phyloP scores from a whole-genome alignment of 352 stramenopile genomes.

The Phytophthora pluvialis region DNA sequence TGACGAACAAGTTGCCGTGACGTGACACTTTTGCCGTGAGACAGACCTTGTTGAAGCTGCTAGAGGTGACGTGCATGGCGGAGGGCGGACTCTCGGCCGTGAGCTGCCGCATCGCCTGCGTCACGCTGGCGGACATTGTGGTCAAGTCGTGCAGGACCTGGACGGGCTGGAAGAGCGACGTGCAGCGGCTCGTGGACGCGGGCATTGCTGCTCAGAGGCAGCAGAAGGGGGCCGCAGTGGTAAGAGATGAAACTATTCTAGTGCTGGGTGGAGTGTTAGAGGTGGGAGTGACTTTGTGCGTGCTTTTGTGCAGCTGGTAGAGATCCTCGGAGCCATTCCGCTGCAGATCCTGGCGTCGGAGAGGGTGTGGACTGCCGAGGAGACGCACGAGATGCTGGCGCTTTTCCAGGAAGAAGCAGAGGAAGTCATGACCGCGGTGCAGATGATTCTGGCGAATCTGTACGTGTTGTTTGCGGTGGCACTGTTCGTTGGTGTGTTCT shows the following conservation, averaged over 20 bases:
- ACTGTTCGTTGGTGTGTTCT: slow-evolving; percentile 1
- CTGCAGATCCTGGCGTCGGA: slow-evolving; percentile 45
- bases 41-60: slow-evolving; percentile 57
- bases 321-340: slow-evolving; percentile 57
- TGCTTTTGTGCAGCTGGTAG: slow-evolving; percentile 40
- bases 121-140: slow-evolving; percentile 53
- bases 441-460: slow-evolving; percentile 52
- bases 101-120: slow-evolving; percentile 56
- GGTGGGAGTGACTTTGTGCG: background rate
- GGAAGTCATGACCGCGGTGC: slow-evolving; percentile 51
- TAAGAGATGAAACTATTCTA: slow-evolving; percentile 8
- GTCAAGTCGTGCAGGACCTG: slow-evolving; percentile 54
- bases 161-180: slow-evolving; percentile 52
- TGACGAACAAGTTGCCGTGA: slow-evolving; percentile 18
- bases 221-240: slow-evolving; percentile 42
- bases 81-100: slow-evolving; percentile 28
- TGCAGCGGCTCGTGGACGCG: slow-evolving; percentile 55
- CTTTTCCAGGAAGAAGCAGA: slow-evolving; percentile 47
- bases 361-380: slow-evolving; percentile 27
- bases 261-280: background rate
- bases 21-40: background rate
- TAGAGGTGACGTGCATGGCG: slow-evolving; percentile 39
- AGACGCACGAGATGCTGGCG: slow-evolving; percentile 38
- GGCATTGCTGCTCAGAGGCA: slow-evolving; percentile 38
- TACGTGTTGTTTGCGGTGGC: slow-evolving; percentile 25